Percentiles rank a stretch among this genome's conserved stretches.
Conservation (phyloP, 2,329 filamentous ascomycete species). For the Exophiala lecanii-corni region DNA sequence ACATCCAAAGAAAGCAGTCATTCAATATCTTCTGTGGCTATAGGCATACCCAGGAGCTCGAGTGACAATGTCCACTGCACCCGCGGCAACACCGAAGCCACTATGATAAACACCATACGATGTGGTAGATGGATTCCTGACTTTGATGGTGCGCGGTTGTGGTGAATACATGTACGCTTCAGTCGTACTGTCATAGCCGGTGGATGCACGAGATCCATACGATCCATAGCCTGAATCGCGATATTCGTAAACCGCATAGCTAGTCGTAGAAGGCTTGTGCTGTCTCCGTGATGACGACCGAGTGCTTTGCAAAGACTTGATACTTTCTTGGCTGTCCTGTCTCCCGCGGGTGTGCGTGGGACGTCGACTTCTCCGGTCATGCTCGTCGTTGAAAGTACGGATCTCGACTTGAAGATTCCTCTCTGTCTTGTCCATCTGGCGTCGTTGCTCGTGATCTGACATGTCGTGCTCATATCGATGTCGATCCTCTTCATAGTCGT, state of each 20-base stretch:
- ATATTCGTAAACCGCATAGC: constrained; percentile 15
- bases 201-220: constrained; percentile 17
- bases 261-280: constrained; percentile 8
- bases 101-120: constrained; percentile 14
- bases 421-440: constrained; percentile 4
- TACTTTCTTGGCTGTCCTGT: constrained; percentile 24
- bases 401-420: constrained; percentile 16
- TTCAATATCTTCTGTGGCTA: constrained; percentile 13
- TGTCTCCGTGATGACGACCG: constrained; percentile 16
- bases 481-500: constrained; percentile 12
- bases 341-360: constrained; percentile 10
- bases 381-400: constrained; percentile 8
- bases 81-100: constrained; percentile 12
- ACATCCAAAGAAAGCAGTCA: background rate
- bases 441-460: constrained; percentile 5
- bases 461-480: constrained; percentile 6
- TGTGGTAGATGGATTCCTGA: constrained; percentile 12
- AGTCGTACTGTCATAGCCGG: constrained; percentile 16
- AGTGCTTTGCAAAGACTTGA: constrained; percentile 17
- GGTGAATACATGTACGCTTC: constrained; percentile 20
- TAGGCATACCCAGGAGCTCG: constrained; percentile 14
- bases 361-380: constrained; percentile 7
- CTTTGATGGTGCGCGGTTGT: constrained; percentile 8
- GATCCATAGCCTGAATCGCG: constrained; percentile 24
- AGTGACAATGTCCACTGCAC: constrained; percentile 17